Evolutionary conservation across 192 early-diverging fungal genomes (phyloP).

Genomic region (Coemansia sp.): DNA sequence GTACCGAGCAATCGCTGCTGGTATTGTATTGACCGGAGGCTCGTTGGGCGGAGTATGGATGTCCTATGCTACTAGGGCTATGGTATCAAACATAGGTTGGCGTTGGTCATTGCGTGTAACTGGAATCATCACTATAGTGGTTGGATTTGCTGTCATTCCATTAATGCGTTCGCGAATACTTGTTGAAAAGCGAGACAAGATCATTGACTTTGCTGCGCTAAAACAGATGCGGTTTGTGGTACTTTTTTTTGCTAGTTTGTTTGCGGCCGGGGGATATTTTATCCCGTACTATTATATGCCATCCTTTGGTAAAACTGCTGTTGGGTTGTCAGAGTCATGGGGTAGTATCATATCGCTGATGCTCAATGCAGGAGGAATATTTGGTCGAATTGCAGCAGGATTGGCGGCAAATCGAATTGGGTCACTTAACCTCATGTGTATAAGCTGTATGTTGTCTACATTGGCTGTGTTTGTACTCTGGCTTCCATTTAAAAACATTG

Average conservation of each 20-base stretch:
- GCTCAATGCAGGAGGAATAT: slow-evolving; percentile 23
- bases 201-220: slow-evolving; percentile 17
- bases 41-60: slow-evolving; percentile 72
- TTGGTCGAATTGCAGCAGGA: slow-evolving; percentile 23
- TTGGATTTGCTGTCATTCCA: slow-evolving; percentile 3
- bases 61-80: slow-evolving; percentile 52
- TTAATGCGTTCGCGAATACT: slow-evolving; percentile 23
- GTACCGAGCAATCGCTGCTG: slow-evolving; percentile 65
- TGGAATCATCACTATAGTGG: slow-evolving; percentile 48
- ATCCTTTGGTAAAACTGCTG: slow-evolving; percentile 10
- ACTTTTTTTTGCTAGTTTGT: slow-evolving; percentile 23
- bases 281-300: slow-evolving; percentile 37
- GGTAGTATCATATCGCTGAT: slow-evolving; percentile 32
- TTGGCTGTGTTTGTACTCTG: slow-evolving; percentile 20
- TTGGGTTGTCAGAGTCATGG: slow-evolving; percentile 6
- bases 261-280: slow-evolving; percentile 20
- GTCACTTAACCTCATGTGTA: slow-evolving; percentile 13
- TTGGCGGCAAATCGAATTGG: slow-evolving; percentile 19
- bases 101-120: slow-evolving; percentile 70
- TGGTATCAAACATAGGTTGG: slow-evolving; percentile 57
- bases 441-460: slow-evolving; percentile 5
- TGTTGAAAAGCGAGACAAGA: slow-evolving; percentile 9
- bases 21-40: slow-evolving; percentile 64
- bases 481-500: slow-evolving; percentile 25
- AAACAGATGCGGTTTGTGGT: slow-evolving; percentile 19